Percentiles rank a stretch among this genome's conserved stretches.
Evolutionary conservation across 192 early-diverging fungal species (phyloP).

Genomic region (Pilobolus umbonatus): DNA sequence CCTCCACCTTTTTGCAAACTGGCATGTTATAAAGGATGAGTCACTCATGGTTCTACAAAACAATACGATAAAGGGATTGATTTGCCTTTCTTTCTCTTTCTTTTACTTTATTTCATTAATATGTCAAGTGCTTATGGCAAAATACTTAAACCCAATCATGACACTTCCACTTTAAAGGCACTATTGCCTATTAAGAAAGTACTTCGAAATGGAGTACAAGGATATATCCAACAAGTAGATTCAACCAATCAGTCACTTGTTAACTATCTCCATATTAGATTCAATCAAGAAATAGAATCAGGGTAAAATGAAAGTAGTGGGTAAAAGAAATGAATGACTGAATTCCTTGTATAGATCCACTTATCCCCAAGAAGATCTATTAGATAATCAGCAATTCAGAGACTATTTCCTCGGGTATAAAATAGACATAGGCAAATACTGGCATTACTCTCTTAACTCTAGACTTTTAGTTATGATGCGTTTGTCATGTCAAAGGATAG

Average conservation of each 20-base stretch:
- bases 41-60: too few species aligned
- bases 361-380: conserved; percentile 60
- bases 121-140: conserved; percentile 45
- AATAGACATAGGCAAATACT: neutral
- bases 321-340: too few species aligned
- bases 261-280: conserved; percentile 40
- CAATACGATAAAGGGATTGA: too few species aligned
- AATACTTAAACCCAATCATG: conserved; percentile 22
- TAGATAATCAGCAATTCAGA: conserved; percentile 40
- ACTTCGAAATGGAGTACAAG: conserved; percentile 9
- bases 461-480: conserved; percentile 35
- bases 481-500: conserved; percentile 44
- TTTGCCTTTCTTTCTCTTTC: neutral
- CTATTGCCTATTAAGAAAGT: conserved; percentile 23
- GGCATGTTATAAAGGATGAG: neutral
- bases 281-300: conserved; percentile 60
- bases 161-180: neutral
- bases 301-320: conserved; percentile 30
- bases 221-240: conserved; percentile 19
- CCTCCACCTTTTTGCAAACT: neutral
- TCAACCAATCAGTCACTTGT: conserved; percentile 27
- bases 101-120: neutral
- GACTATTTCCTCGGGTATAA: conserved; percentile 45
- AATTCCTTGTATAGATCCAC: conserved; percentile 44
- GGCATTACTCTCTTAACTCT: neutral